Base-by-base conservation (phyloP, 2,329 filamentous ascomycete species). In the Pseudogymnoascus sp. region DNA sequence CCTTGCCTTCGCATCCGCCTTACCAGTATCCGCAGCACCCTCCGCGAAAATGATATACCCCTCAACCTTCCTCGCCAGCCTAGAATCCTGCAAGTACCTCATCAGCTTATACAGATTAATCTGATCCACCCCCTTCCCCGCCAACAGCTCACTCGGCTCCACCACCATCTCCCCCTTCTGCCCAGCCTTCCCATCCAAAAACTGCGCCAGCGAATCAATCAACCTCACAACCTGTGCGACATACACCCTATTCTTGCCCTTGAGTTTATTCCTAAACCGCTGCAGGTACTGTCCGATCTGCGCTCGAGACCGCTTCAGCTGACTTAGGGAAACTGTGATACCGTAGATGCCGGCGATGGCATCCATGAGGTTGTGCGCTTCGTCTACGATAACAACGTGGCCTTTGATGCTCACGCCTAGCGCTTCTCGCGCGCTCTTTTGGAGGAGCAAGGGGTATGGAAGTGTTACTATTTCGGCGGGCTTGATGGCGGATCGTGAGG, bases 301-400 rank as follows among this genome's bases (percentile, higher is more conserved):
- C 59, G 82, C 81, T 62, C 90, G 84, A 2, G 89, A 90, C 64
- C 83, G 82, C 60, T 84, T 84, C 16, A 97, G 78, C 66, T 97
- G 92, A 25, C 78, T 78, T 3, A 96, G 78, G 2, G 84, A 85
- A 18, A 97, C 82, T 37, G 89, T 85, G 0, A 91, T 85, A 0
- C 93, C 93, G 73, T 97, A 87, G 36, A 96, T 95, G 53, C 87
- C 88, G 14, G 91, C 85, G 53, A 99, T 91, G 0, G 93, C 92
- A 73, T 97, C 93, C 88, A 97, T 96, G 61, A 99, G 84, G 72
- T 99, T 99, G 73, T 99, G 95, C 0, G 95, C 95, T 78, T 99
- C 95, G 69, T 99, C 95, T 59, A 99, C 90, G 25, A 99, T 89
- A n/a, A 99, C 87, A 0, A 99, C 81, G 71, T 96, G 95, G 4